A percentile compares a stretch with the other conserved stretches of the same genome.
phyloP scores from a whole-genome alignment of 495 filamentous ascomycete species.

The Lasiosphaeris hirsuta region DNA sequence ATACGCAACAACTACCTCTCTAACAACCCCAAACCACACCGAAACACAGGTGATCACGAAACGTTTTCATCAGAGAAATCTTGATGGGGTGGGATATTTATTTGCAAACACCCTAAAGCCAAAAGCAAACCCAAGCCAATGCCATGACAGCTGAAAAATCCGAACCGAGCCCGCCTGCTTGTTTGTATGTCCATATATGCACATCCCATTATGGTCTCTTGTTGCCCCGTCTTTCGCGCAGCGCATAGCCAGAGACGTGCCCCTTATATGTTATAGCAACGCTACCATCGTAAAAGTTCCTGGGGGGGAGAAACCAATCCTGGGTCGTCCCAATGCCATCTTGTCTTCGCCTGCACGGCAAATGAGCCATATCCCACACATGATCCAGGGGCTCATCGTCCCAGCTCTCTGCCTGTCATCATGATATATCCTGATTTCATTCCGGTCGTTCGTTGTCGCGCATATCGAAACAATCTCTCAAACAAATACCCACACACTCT shows the following conservation, averaged over 20 bases:
- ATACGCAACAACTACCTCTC: no score
- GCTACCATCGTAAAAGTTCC: no score
- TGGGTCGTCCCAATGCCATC: neutral
- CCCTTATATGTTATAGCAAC: no score
- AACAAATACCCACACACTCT: neutral
- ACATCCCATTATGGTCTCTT: constrained; percentile 1
- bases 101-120: constrained; percentile 4
- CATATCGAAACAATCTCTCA: constrained; percentile 13
- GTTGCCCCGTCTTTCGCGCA: neutral
- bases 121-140: constrained; percentile 2
- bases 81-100: neutral
- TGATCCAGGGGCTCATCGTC: neutral
- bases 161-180: constrained; percentile 2
- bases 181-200: constrained; percentile 8
- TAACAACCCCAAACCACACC: no score
- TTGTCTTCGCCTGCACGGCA: neutral
- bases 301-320: neutral
- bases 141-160: neutral
- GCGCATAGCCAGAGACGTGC: no score
- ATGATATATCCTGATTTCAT: constrained; percentile 8
- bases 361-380: neutral
- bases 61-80: neutral
- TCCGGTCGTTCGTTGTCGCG: constrained; percentile 1
- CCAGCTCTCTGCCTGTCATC: neutral
- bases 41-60: no score